These are phyloP conservation scores for Trichoderma pleuroti DNA, from an alignment of 2,329 filamentous ascomycete species.

Conservation along the genomic window DNA sequence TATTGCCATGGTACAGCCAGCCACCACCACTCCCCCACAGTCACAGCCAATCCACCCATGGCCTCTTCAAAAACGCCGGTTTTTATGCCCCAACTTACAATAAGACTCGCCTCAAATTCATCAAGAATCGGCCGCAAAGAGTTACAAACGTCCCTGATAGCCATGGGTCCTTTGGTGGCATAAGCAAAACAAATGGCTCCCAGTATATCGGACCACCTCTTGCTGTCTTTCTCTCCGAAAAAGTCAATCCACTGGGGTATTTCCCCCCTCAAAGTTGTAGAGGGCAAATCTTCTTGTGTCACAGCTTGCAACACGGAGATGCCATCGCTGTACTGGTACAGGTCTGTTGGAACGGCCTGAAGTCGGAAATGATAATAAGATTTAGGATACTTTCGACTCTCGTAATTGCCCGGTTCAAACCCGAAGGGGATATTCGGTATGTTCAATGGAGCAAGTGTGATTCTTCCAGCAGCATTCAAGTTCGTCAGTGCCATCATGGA, in stretches of 20 bases:
- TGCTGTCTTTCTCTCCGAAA: constrained; percentile 54
- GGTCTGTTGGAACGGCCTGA: constrained; percentile 58
- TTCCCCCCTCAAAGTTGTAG: constrained; percentile 41
- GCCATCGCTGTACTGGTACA: constrained; percentile 55
- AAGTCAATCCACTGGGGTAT: constrained; percentile 73
- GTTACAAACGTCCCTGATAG: constrained; percentile 49
- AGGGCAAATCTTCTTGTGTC: constrained; percentile 39
- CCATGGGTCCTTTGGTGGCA: constrained; percentile 59
- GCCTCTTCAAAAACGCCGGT: constrained; percentile 49
- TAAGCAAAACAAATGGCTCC: constrained; percentile 60
- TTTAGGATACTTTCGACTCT: constrained; percentile 65
- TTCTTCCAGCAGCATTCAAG: constrained; percentile 56
- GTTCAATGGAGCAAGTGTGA: constrained; percentile 51
- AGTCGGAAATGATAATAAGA: constrained; percentile 63
- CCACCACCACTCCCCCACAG: constrained; percentile 66
- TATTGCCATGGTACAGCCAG: constrained; percentile 42
- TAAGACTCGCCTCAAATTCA: constrained; percentile 57
- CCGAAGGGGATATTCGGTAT: constrained; percentile 65
- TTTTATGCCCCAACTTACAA: constrained; percentile 56
- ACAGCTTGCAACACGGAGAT: constrained; percentile 41
- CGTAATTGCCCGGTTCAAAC: constrained; percentile 68
- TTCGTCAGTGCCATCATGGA: constrained; percentile 65
- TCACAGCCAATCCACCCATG: constrained; percentile 40
- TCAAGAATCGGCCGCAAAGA: constrained; percentile 58
- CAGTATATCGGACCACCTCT: constrained; percentile 62